These are phyloP conservation scores for Flaveria linearis DNA, from an alignment of 129 eudicot genomes.

Conservation along the genomic window DNA sequence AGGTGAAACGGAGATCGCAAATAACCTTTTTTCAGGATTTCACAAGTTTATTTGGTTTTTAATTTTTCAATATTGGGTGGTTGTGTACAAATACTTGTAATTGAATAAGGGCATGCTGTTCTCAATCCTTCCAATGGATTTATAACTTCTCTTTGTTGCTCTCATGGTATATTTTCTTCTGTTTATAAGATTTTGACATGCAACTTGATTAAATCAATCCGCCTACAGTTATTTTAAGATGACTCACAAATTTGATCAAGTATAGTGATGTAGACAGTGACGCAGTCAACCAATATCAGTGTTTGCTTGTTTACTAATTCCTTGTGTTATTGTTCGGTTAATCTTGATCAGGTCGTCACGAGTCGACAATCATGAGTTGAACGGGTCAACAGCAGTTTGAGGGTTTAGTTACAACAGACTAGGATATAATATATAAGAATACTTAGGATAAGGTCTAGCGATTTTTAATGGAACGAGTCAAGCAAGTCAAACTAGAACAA, in stretches of 20 bases:
- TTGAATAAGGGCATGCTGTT: not conserved
- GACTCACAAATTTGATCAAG: not conserved
- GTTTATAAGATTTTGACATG: not conserved
- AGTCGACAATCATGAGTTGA: too few species aligned
- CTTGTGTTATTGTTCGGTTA: too few species aligned
- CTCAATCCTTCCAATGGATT: not conserved
- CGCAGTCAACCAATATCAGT: too few species aligned
- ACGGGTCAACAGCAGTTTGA: too few species aligned
- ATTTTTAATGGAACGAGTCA: too few species aligned
- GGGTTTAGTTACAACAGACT: too few species aligned
- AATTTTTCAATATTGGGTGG: not conserved
- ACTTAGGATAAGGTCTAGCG: too few species aligned
- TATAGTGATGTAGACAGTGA: not conserved
- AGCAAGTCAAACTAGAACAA: too few species aligned
- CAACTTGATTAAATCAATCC: not conserved
- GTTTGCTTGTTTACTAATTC: too few species aligned
- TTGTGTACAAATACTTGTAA: conserved; percentile 1
- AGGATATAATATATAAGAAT: too few species aligned
- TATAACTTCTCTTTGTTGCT: not conserved
- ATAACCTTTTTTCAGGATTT: conserved; percentile 27
- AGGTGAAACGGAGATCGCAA: conserved; percentile 22
- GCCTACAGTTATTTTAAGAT: not conserved
- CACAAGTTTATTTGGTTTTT: not conserved
- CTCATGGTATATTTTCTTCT: not conserved
- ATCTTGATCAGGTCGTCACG: too few species aligned